phyloP scores from a whole-genome alignment of 108 stramenopile species.

The Aureococcus anophagefferens region DNA sequence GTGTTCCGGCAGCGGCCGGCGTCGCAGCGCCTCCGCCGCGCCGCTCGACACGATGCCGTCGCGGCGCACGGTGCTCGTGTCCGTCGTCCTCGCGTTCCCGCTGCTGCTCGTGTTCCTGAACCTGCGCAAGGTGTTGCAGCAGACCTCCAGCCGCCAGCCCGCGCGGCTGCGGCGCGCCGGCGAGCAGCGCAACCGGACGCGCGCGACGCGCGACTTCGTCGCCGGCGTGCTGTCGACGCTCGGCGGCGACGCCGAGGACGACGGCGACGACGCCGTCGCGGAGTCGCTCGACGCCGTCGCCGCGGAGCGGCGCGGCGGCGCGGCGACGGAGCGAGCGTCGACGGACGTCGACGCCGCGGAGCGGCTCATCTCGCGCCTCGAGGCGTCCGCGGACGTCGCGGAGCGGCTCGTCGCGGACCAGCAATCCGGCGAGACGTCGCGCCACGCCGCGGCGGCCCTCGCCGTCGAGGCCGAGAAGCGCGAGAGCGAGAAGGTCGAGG shows the following conservation, averaged over 20 bases:
- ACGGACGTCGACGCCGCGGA: no score
- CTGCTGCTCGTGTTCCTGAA: background rate
- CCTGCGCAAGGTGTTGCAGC: background rate
- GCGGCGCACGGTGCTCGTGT: background rate
- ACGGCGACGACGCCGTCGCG: background rate
- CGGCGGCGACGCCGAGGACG: no score
- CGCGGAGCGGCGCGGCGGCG: background rate
- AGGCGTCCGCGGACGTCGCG: background rate
- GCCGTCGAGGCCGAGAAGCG: no score
- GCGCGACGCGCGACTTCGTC: background rate
- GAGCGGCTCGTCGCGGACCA: background rate
- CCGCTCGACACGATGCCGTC: background rate
- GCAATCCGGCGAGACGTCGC: no score
- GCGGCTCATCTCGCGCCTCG: background rate
- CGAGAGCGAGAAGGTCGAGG: no score
- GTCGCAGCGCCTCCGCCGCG: no score
- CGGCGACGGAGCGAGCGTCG: background rate
- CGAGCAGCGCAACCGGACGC: no score
- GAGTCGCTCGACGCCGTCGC: background rate
- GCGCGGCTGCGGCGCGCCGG: no score
- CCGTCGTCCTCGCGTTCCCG: background rate
- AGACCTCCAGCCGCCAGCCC: no score
- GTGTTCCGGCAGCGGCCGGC: no score
- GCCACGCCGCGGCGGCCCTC: background rate
- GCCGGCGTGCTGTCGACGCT: no score